phyloP scores from a whole-genome alignment of 2,329 filamentous ascomycete genomes.

The Madurella fahalii region DNA sequence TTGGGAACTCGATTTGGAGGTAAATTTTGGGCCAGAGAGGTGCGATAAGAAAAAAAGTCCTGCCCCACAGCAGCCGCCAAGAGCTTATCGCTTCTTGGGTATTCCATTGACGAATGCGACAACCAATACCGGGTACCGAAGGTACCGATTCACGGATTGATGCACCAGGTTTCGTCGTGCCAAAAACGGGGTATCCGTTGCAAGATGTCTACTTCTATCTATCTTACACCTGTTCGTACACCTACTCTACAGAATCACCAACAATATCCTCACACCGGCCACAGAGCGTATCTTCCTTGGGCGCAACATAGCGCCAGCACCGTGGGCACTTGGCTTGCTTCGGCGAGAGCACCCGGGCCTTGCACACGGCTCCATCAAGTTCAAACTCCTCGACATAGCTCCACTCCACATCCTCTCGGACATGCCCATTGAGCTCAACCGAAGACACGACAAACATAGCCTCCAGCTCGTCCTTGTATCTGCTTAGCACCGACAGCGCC shows the following conservation, averaged over 20 bases:
- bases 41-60: slow-evolving; percentile 22
- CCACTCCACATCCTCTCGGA: slow-evolving; percentile 36
- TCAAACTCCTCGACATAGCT: slow-evolving; percentile 42
- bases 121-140: no score
- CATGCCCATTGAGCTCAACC: slow-evolving; percentile 45
- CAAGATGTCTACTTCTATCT: slow-evolving; percentile 1
- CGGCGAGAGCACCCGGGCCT: slow-evolving; percentile 47
- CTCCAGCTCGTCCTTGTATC: slow-evolving; percentile 50
- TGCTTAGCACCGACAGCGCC: slow-evolving; percentile 34
- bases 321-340: slow-evolving; percentile 68
- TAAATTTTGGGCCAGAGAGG: slow-evolving; percentile 5
- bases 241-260: slow-evolving; percentile 15
- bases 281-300: slow-evolving; percentile 64
- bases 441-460: slow-evolving; percentile 67
- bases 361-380: slow-evolving; percentile 35
- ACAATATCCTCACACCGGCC: slow-evolving; percentile 67
- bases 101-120: background rate
- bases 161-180: no score
- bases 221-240: background rate
- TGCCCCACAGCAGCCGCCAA: slow-evolving; percentile 16
- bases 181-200: slow-evolving; percentile 3
- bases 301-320: slow-evolving; percentile 84
- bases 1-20: background rate
- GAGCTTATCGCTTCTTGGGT: slow-evolving; percentile 9
- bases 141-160: no score